Base-by-base conservation (phyloP, 2,329 filamentous ascomycete species). In the Conoideocrella luteorostrata region DNA sequence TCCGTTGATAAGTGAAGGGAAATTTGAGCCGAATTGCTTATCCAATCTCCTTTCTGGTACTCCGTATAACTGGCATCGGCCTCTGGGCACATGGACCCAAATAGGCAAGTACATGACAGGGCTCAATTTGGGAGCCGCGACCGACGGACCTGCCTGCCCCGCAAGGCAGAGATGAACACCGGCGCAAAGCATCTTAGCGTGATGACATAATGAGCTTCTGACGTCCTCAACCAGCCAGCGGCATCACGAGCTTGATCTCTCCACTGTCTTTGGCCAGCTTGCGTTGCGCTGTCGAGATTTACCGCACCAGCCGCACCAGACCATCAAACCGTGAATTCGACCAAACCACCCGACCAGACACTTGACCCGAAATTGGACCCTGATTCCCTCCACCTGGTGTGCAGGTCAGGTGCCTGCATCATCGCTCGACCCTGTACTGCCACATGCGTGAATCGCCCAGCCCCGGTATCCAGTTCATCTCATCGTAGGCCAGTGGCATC, bases 61-160 rank as follows among this genome's bases (percentile, higher is more conserved):
- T 33, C 11, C 30, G 18, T 33, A 18, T 10, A 33, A 15, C 3
- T 9, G 18, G 30, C 30, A 33, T 33, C 18, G 30, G n/a, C 11
- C 26, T 15, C 10, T 15, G 30, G 4, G 30, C 7, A 13, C 47
- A 49, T 51, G 41, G n/a, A n/a, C n/a, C n/a, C n/a, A n/a, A n/a
- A n/a, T n/a, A n/a, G n/a, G n/a, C n/a, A n/a, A n/a, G n/a, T n/a
- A n/a, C n/a, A n/a, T n/a, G n/a, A n/a, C n/a, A n/a, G n/a, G n/a
- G n/a, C n/a, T n/a, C n/a, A n/a, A n/a, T n/a, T n/a, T n/a, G n/a
- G n/a, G n/a, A n/a, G n/a, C n/a, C n/a, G n/a, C n/a, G n/a, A n/a
- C n/a, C n/a, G n/a, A n/a, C n/a, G n/a, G n/a, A n/a, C n/a, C n/a
- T n/a, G n/a, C n/a, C n/a, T n/a, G n/a, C n/a, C n/a, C n/a, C n/a